Evolutionary conservation across 2,329 filamentous ascomycete species (phyloP), one percentile per base, ranked within the genome.

Genomic region (Penicillium sp.): DNA sequence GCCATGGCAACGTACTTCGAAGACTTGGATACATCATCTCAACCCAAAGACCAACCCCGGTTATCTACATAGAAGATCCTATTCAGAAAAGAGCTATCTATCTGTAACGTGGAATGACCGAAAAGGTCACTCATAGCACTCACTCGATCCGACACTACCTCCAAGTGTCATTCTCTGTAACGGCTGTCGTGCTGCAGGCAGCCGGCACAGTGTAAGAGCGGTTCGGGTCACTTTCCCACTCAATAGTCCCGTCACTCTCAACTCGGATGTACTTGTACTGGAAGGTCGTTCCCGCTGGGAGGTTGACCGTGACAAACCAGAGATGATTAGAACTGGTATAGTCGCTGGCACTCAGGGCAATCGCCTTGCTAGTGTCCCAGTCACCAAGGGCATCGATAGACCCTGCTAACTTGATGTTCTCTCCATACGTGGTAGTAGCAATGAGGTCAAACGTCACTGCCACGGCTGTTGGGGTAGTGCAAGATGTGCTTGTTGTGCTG

Each of bases 201-300:
- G 60, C 62, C 3, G 72, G 71, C 12, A 79, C 72, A 4, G 69
- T 74, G 53, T 72, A 76, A 12, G 54, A 62, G 34, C 71, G 69
- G 56, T 79, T 76, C 1, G 74, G 69, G 54, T 86, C 85, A 42
- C 72, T 75, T 74, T 90, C 87, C 86, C 87, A 90, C 6, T 70
- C 75, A 10, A 87, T 70, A 0, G 72, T 72, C 1, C 84, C 81
- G 62, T 82, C 78, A 2, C 71, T 65, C 53, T 76, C 76, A 39
- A 86, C 76, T 24, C 81, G 80, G 60, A 90, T 81, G 63, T 83
- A 90, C 75, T 90, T 89, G 70, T 89, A 90, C 72, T 84, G 65
- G 42, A 90, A 74, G 6, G 67, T 71, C 49, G 76, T 74, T 2
- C 85, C 86, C 0, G 82, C 76, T 1, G 76, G 68, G 15, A 90